Evolutionary conservation across 2,329 filamentous ascomycete genomes (phyloP).

Genomic region (Pseudogymnoascus sp.): DNA sequence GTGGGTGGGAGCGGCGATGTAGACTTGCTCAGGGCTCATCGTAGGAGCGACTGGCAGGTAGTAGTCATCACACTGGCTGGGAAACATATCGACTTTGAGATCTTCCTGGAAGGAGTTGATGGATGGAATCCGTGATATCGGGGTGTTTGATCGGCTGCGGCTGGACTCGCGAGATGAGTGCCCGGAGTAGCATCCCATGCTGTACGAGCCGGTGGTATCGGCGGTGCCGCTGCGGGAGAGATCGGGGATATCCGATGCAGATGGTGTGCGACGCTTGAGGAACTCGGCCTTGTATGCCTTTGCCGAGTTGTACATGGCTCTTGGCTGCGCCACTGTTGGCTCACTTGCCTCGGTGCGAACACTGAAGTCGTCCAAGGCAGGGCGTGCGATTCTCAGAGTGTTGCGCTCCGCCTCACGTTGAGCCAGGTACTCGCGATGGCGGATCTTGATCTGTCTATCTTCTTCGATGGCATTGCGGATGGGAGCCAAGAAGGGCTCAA

Average conservation of each 20-base stretch:
- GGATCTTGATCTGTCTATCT: constrained; percentile 23
- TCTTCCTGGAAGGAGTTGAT: constrained; percentile 5
- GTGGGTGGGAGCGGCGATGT: constrained; percentile 11
- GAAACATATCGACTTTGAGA: constrained; percentile 7
- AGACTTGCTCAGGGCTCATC: constrained; percentile 13
- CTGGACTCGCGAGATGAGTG: constrained; percentile 26
- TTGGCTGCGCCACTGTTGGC: constrained; percentile 23
- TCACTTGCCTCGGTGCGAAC: constrained; percentile 10
- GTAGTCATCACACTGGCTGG: not conserved
- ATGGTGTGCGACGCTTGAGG: constrained; percentile 24
- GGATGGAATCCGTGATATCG: not conserved
- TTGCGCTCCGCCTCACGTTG: constrained; percentile 20
- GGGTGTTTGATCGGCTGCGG: constrained; percentile 11
- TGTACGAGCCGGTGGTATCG: constrained; percentile 23
- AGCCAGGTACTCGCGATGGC: constrained; percentile 22
- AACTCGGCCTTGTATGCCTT: constrained; percentile 20
- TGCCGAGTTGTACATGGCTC: constrained; percentile 18
- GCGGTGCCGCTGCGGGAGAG: constrained; percentile 29
- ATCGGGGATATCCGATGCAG: constrained; percentile 31
- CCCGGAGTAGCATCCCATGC: constrained; percentile 28
- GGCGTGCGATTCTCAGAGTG: constrained; percentile 21
- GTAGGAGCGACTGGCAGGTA: constrained; percentile 4
- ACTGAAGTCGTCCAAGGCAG: constrained; percentile 12
- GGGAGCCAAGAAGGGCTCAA: constrained; percentile 82
- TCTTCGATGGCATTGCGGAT: constrained; percentile 56